A percentile compares a stretch with the other conserved stretches of the same genome.
Evolutionary conservation across 2,329 filamentous ascomycete species (phyloP).

Genomic region (Botrytis pseudocinerea): DNA sequence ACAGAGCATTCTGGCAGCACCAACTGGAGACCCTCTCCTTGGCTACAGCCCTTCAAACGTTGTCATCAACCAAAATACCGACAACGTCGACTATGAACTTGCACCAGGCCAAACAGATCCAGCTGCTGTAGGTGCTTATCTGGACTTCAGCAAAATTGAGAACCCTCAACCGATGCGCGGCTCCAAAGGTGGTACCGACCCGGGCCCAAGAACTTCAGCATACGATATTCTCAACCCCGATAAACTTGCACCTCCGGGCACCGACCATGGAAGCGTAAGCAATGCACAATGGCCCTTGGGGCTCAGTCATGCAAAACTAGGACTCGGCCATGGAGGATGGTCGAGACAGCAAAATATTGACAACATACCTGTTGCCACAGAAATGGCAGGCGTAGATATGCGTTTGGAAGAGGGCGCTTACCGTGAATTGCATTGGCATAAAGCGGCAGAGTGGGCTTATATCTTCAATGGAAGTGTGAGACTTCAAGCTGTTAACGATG

Average conservation of each 20-base stretch:
- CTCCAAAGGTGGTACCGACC: constrained; percentile 50
- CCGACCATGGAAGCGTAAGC: constrained; percentile 67
- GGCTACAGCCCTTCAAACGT: constrained; percentile 45
- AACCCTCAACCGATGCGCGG: constrained; percentile 59
- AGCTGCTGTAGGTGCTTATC: constrained; percentile 51
- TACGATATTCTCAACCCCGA: constrained; percentile 71
- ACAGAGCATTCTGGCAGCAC: constrained; percentile 27
- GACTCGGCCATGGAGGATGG: constrained; percentile 69
- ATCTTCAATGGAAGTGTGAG: constrained; percentile 70
- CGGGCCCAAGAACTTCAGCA: constrained; percentile 65
- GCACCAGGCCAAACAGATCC: constrained; percentile 54
- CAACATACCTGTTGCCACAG: constrained; percentile 64
- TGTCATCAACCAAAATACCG: constrained; percentile 42
- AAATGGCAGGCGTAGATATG: constrained; percentile 78
- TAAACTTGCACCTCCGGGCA: constrained; percentile 69
- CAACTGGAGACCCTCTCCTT: constrained; percentile 40
- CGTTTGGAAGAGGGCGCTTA: constrained; percentile 71
- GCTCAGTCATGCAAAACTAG: constrained; percentile 46
- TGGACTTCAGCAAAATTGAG: constrained; percentile 54
- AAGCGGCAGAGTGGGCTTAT: constrained; percentile 77
- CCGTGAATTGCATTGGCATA: constrained; percentile 79
- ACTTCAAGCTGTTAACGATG: constrained; percentile 71
- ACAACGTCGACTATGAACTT: constrained; percentile 44
- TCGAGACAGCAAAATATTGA: constrained; percentile 70
- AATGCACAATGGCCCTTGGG: constrained; percentile 70